A percentile compares a stretch with the other conserved stretches of the same genome.
These are phyloP conservation scores for Austroboletus festivus DNA, from an alignment of 768 basidiomycete genomes.

Conservation along the genomic window DNA sequence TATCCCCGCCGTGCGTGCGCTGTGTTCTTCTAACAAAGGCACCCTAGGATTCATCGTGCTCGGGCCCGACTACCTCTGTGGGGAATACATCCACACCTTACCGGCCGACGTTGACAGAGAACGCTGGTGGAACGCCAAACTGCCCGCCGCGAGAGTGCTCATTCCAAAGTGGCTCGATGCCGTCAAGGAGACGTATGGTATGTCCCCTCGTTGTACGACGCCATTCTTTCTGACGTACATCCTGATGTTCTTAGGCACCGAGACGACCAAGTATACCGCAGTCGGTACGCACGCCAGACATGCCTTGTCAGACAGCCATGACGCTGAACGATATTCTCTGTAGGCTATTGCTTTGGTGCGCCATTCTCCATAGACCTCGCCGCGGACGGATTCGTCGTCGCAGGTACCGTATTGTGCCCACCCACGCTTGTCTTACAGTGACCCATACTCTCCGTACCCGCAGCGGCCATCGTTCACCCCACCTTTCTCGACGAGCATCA, in stretches of 20 bases:
- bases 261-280: slow-evolving; percentile 39
- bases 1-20: neutral
- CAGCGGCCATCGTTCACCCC: slow-evolving; percentile 53
- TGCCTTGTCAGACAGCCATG: neutral
- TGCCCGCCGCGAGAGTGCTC: slow-evolving; percentile 33
- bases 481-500: slow-evolving; percentile 49
- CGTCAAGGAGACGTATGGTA: slow-evolving; percentile 49
- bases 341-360: slow-evolving; percentile 58
- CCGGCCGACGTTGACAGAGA: slow-evolving; percentile 26
- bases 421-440: neutral
- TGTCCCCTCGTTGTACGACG: neutral
- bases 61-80: slow-evolving; percentile 61
- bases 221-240: neutral
- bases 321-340: neutral
- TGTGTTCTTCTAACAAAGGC: too few species aligned
- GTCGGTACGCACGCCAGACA: slow-evolving; percentile 34
- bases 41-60: slow-evolving; percentile 51
- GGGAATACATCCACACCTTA: slow-evolving; percentile 40
- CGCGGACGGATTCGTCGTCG: slow-evolving; percentile 40
- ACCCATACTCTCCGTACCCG: neutral
- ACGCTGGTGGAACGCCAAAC: slow-evolving; percentile 37
- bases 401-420: slow-evolving; percentile 32
- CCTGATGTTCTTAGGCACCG: slow-evolving; percentile 15
- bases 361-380: slow-evolving; percentile 46
- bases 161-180: slow-evolving; percentile 50